A percentile compares a stretch with the other conserved stretches of the same genome.
These are phyloP conservation scores for Sodiomyces alkalinus DNA, from an alignment of 2,329 filamentous ascomycete species.

Conservation along the genomic window DNA sequence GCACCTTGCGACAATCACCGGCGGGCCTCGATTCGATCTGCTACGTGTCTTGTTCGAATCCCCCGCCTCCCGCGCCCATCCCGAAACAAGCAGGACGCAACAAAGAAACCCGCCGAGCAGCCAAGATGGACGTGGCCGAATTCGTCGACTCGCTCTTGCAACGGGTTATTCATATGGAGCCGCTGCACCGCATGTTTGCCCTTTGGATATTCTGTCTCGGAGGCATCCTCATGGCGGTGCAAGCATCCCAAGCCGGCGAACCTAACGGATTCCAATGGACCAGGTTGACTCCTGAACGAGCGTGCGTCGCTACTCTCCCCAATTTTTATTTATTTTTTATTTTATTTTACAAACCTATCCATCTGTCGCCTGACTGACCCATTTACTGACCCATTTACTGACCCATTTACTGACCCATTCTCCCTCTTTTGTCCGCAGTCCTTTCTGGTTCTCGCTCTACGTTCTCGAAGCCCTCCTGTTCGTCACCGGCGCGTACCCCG, in stretches of 20 bases:
- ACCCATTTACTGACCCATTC: background rate
- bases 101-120: no score
- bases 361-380: background rate
- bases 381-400: background rate
- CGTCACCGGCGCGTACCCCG: conserved; percentile 9
- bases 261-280: conserved; percentile 1
- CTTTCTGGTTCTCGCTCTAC: conserved; percentile 11
- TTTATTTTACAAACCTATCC: background rate
- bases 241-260: conserved; percentile 9
- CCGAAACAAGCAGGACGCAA: no score
- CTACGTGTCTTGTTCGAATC: no score
- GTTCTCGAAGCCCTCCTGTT: conserved; percentile 9
- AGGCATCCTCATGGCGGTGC: conserved; percentile 10
- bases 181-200: conserved; percentile 9
- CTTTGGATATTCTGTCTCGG: conserved; percentile 9
- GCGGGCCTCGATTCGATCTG: no score
- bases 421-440: no score
- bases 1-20: no score
- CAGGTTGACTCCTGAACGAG: conserved; percentile 1
- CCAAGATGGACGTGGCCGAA: no score
- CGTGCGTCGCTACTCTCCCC: background rate
- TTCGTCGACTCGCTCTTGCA: background rate
- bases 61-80: no score
- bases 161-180: no score
- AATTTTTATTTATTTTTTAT: background rate